Conservation (phyloP, 306 rosid species). For the Arachis hypogaea region DNA sequence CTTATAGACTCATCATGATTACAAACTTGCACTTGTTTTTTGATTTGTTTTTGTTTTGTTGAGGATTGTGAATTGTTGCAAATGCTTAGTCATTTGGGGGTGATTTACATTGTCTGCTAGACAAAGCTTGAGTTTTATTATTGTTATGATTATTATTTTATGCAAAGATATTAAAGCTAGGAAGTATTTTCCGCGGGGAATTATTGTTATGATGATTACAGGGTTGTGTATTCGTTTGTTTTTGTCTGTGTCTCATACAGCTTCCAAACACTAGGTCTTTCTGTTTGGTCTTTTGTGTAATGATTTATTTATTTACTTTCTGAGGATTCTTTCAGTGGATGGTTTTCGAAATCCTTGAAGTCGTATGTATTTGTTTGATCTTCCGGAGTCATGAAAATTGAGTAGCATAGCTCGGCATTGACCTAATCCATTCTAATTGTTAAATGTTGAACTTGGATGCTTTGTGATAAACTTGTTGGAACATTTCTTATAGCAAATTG, state of each 20-base stretch:
- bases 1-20: background rate
- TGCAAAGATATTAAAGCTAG: too few relatives aligned
- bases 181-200: too few relatives aligned
- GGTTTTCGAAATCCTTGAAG: conserved; percentile 25
- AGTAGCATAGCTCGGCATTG: conserved; percentile 28
- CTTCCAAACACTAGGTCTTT: background rate
- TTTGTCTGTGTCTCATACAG: too few relatives aligned
- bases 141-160: too few relatives aligned
- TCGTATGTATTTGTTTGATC: conserved; percentile 38
- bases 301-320: conserved; percentile 13
- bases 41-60: background rate
- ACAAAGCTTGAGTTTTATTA: conserved; percentile 20
- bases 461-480: conserved; percentile 13
- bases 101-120: conserved; percentile 16
- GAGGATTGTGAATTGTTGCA: conserved; percentile 8
- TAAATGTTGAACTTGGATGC: conserved; percentile 32
- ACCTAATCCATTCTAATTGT: conserved; percentile 35
- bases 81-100: conserved; percentile 3
- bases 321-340: conserved; percentile 32
- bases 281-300: conserved; percentile 17
- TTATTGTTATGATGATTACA: too few relatives aligned
- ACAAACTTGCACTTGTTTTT: background rate
- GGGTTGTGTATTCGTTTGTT: too few relatives aligned
- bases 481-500: too few relatives aligned
- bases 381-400: conserved; percentile 36